phyloP scores from a whole-genome alignment of 108 stramenopile species.

The Chaetoceros tenuissimus region DNA sequence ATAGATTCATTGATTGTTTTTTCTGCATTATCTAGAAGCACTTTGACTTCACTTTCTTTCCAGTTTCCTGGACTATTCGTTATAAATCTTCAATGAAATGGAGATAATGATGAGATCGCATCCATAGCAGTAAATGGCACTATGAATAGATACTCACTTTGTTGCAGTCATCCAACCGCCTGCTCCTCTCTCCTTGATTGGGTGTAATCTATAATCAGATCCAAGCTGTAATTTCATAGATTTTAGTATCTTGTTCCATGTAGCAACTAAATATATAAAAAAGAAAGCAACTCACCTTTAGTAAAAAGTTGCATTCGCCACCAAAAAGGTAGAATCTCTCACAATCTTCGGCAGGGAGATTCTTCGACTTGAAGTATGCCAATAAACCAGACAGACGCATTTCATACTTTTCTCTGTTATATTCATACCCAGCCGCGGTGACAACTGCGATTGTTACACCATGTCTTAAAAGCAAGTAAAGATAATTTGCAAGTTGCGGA shows the following conservation, averaged over 20 bases:
- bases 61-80: constrained; percentile 75
- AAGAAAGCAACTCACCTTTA: constrained; percentile 21
- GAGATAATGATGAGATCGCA: too few relatives aligned
- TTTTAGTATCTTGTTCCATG: neutral
- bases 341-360: constrained; percentile 49
- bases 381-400: constrained; percentile 75
- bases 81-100: too few relatives aligned
- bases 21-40: constrained; percentile 70
- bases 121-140: too few relatives aligned
- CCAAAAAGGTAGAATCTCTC: constrained; percentile 89
- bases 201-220: constrained; percentile 62
- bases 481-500: constrained; percentile 69
- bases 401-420: constrained; percentile 80
- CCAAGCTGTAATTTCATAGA: constrained; percentile 30
- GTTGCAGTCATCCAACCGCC: constrained; percentile 85
- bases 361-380: constrained; percentile 55
- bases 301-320: constrained; percentile 89
- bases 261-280: neutral
- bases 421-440: constrained; percentile 93
- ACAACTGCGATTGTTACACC: constrained; percentile 85
- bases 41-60: constrained; percentile 48
- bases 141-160: too few relatives aligned
- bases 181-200: constrained; percentile 66
- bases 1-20: constrained; percentile 33
- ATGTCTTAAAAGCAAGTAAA: constrained; percentile 59